These are phyloP conservation scores for Aureobasidium subglaciale DNA, from an alignment of 2,329 filamentous ascomycete species.

Conservation along the genomic window DNA sequence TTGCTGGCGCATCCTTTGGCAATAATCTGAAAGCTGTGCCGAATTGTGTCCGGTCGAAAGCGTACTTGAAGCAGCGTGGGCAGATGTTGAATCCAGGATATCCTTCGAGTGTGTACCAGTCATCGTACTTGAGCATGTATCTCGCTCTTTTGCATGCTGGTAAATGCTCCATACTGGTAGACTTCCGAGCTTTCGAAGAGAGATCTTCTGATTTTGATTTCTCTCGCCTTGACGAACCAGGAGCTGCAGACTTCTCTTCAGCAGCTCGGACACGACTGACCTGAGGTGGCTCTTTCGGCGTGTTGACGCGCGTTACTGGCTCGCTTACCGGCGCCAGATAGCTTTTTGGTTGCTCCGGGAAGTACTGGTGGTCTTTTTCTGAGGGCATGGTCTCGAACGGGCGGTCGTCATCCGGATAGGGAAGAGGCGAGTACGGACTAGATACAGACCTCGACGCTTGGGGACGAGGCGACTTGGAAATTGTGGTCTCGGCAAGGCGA, in stretches of 20 bases:
- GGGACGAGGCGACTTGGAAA: slow-evolving; percentile 14
- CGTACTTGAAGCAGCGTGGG: slow-evolving; percentile 65
- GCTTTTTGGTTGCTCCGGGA: slow-evolving; percentile 17
- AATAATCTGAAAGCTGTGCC: slow-evolving; percentile 58
- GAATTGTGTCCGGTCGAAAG: slow-evolving; percentile 64
- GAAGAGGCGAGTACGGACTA: slow-evolving; percentile 28
- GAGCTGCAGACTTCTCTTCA: not conserved
- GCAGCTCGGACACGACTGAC: not conserved
- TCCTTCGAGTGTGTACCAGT: slow-evolving; percentile 73
- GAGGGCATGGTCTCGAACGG: slow-evolving; percentile 33
- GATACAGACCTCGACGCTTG: slow-evolving; percentile 29
- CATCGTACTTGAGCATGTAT: slow-evolving; percentile 56
- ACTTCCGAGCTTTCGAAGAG: slow-evolving; percentile 16
- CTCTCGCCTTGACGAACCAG: slow-evolving; percentile 2
- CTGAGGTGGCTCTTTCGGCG: slow-evolving; percentile 7
- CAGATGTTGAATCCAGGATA: slow-evolving; percentile 72
- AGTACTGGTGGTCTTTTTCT: slow-evolving; percentile 36
- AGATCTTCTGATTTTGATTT: slow-evolving; percentile 20
- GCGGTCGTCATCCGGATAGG: slow-evolving; percentile 41
- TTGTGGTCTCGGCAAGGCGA: slow-evolving; percentile 21
- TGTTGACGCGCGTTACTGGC: slow-evolving; percentile 9
- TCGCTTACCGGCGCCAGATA: slow-evolving; percentile 19
- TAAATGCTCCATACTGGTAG: slow-evolving; percentile 36
- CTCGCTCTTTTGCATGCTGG: slow-evolving; percentile 63
- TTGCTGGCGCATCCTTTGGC: slow-evolving; percentile 38